Evolutionary conservation across 371 early-diverging fungal genomes (phyloP), one percentile per base, ranked within the genome.

Genomic region (Lichtheimia ramosa): DNA sequence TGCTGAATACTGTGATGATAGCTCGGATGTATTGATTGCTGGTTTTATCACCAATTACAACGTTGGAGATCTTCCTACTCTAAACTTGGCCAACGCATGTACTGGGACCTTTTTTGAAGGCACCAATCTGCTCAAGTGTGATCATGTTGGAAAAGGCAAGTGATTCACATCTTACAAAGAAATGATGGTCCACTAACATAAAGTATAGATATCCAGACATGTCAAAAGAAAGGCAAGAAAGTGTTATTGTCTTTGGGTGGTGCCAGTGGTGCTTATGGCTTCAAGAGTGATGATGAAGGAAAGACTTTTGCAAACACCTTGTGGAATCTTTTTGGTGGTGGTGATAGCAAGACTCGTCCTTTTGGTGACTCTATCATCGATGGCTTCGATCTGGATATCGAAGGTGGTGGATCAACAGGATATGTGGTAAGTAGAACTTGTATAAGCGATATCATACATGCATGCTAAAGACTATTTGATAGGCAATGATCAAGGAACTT

Each of bases 311-410:
- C 90, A 0, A 74, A 83, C 7, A 75, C 75, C 4, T 46, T 89
- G 14, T 87, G 88, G 87, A 61, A 85, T 50, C 66, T 78, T 46
- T 88, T 85, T 63, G 71, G 84, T 8, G 85, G 80, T 41, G 90
- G 88, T 16, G 61, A 63, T 0, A 64, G 76, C 5, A 21, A 54
- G 0, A 73, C 71, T 20, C 79, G 89, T 8, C 89, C 90, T 0
- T 91, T 91, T 67, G 87, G 85, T 5, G 73, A 77, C 50, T 85
- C 81, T 0, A 67, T 82, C 1, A 62, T 89, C 3, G 90, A 91
- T 58, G 90, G 90, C 0, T 77, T 89, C 43, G 90, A 90, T 62
- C 66, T 91, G 43, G 91, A 91, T 54, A 83, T 89, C 42, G 91
- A 89, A 52, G 83, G 84, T 53, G 84, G 89, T 16, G 64, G 67